Base-by-base conservation (phyloP, 371 early-diverging fungal species). In the Blyttiomyces sp. region DNA sequence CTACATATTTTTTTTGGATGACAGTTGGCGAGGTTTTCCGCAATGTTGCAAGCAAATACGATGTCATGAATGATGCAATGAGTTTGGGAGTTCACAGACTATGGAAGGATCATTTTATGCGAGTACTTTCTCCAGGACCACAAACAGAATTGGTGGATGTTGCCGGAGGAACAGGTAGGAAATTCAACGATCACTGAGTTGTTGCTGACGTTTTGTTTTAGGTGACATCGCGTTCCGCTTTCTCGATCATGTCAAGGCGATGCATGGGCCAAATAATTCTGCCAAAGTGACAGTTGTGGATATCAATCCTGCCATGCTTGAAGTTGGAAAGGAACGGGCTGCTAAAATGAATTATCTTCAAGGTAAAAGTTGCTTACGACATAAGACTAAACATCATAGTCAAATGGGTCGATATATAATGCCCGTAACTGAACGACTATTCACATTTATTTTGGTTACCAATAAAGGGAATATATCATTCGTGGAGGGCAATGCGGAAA, bases 41-140 rank as follows among this genome's bases (percentile, higher is more conserved):
- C 21, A 92, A 83, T 63, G 97, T 97, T 16, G 98, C 98, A 3
- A 72, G 81, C 17, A 91, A 88, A 43, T 97, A 97, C 75, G 98
- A 97, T 70, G 67, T 94, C 11, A 96, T 97, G 98, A 96, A 96
- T 77, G 97, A 96, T 57, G 86, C 89, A 16, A 96, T 96, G 97
- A 89, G 89, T 69, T 75, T 85, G 24, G 98, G 97, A 31, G 74
- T 96, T 27, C 96, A 96, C 69, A 84, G 96, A 53, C 70, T 93
- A 34, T 96, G 97, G 97, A 96, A 96, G 68, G 92, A 93, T 66
- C 86, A 91, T 63, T 90, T 92, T 62, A 88, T 96, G 61, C 82
- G 86, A 27, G 78, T 74, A 7, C 81, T 96, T 80, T 87, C 91
- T 3, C 96, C 98, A 6, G 80, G 85, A 4, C 89, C 87, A 3